These are phyloP conservation scores for Prunus yedoensis DNA, from an alignment of 331 rosid genomes.

Conservation along the genomic window DNA sequence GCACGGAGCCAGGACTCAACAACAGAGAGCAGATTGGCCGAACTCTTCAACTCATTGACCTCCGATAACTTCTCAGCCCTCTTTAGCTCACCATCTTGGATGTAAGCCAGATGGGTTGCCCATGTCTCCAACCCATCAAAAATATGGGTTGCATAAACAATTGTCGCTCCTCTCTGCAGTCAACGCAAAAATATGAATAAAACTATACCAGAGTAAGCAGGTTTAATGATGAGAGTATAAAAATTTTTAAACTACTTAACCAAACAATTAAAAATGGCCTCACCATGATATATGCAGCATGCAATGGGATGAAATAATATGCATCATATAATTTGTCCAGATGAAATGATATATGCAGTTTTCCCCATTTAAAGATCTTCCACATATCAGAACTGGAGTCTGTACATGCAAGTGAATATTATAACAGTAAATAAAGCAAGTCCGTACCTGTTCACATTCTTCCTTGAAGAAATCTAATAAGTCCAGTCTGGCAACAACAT, in stretches of 20 bases:
- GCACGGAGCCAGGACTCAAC: constrained; percentile 91
- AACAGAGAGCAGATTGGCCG: constrained; percentile 73
- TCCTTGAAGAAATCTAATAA: too few relatives aligned
- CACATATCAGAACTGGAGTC: too few relatives aligned
- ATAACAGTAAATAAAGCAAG: too few relatives aligned
- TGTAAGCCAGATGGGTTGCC: constrained; percentile 91
- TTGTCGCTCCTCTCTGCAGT: constrained; percentile 76
- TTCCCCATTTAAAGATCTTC: too few relatives aligned
- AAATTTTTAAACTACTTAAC: neutral
- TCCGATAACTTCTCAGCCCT: constrained; percentile 68
- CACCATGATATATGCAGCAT: too few relatives aligned
- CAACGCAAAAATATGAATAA: constrained; percentile 9
- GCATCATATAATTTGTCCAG: too few relatives aligned
- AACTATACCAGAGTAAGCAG: neutral
- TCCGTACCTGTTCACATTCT: too few relatives aligned
- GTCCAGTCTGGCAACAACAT: too few relatives aligned
- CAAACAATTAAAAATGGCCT: neutral
- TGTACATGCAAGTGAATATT: too few relatives aligned
- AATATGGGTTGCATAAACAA: constrained; percentile 92
- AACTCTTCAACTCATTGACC: constrained; percentile 67
- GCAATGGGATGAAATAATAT: too few relatives aligned
- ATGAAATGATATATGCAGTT: too few relatives aligned
- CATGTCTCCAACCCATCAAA: constrained; percentile 94
- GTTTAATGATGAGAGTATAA: neutral
- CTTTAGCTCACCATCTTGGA: constrained; percentile 80